Percentiles rank a stretch among this genome's conserved stretches.
Conservation (phyloP, 2,329 filamentous ascomycete species). For the Zymoseptoria pseudotritici region DNA sequence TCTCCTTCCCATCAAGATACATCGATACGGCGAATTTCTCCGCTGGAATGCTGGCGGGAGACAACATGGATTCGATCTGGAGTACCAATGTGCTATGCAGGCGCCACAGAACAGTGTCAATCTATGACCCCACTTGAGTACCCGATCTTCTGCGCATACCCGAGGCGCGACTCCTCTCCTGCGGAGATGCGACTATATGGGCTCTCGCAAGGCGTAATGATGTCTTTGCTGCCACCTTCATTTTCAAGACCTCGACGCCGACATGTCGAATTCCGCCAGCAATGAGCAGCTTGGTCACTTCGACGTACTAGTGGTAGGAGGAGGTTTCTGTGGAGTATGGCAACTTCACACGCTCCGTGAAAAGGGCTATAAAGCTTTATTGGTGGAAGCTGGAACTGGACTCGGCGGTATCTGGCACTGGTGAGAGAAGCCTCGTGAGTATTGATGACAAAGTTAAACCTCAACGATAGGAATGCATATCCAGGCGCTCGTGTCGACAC, state of each 20-base stretch:
- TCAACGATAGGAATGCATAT: constrained; percentile 7
- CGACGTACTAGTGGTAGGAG: constrained; percentile 4
- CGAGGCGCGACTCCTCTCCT: neutral
- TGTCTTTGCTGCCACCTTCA: too few species aligned
- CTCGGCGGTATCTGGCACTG: constrained; percentile 7
- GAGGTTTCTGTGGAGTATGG: constrained; percentile 3
- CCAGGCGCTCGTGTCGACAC: constrained; percentile 7
- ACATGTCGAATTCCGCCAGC: neutral
- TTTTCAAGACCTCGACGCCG: too few species aligned
- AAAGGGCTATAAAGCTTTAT: constrained; percentile 1
- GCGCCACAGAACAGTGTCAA: neutral
- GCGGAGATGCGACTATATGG: neutral
- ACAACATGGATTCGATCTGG: neutral
- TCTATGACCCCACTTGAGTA: neutral
- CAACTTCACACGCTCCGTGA: constrained; percentile 2
- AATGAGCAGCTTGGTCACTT: neutral
- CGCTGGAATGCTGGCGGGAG: neutral
- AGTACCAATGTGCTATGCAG: neutral
- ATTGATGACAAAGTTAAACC: neutral
- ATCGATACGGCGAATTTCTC: neutral
- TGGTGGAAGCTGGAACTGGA: constrained; percentile 2
- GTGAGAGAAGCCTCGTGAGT: neutral
- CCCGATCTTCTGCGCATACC: neutral
- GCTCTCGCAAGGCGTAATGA: too few species aligned
- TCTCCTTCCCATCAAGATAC: neutral